Evolutionary conservation across 805 yeast species (phyloP), one percentile per base, ranked within the genome.

Genomic region (Kurtzmaniella cleridarum): DNA sequence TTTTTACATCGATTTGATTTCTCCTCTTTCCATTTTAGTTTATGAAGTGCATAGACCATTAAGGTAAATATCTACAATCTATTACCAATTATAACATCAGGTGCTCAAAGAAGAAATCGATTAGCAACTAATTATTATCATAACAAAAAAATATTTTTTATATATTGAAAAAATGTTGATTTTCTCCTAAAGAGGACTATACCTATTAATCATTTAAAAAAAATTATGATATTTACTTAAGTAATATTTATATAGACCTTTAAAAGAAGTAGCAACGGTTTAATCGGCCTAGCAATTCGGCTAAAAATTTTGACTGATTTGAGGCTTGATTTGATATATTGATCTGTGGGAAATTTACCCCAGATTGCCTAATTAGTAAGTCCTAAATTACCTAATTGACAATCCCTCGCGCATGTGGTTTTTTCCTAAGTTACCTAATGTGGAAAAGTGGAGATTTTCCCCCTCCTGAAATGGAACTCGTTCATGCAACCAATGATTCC

Each of bases 21-120:
- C 42, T 20, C 42, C 31, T 30, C 42, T 18, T 39, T 35, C 42
- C 42, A 28, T 28, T 29, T 39, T 39, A 29, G 42, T 29, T 30
- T 24, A 30, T 26, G 14, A 32, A 30, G 15, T 37, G 35, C 40
- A 37, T 31, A 4, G 29, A 37, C 37, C 18, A 35, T 27, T 27
- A 10, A 11, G 37, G 37, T 20, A 35, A 35, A 17, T 20, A 27
- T 7, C 12, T 30, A 14, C 9, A 30, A n/a, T 14, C 16, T n/a
- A 13, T 30, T 11, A n/a, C 14, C 14, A 30, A 14, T 30, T 30
- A 5, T 10, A 30, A 30, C 32, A 17, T 15, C 32, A 30, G 3
- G 7, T 9, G 24, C 24, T 20, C 8, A 20, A 20, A 5, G 24
- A 20, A 8, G 24, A 20, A 20, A 8, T 5, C 24, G 8, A 5